Evolutionary conservation across 2,329 filamentous ascomycete genomes (phyloP), one percentile per base, ranked within the genome.

Genomic region (Pseudogymnoascus sp.): DNA sequence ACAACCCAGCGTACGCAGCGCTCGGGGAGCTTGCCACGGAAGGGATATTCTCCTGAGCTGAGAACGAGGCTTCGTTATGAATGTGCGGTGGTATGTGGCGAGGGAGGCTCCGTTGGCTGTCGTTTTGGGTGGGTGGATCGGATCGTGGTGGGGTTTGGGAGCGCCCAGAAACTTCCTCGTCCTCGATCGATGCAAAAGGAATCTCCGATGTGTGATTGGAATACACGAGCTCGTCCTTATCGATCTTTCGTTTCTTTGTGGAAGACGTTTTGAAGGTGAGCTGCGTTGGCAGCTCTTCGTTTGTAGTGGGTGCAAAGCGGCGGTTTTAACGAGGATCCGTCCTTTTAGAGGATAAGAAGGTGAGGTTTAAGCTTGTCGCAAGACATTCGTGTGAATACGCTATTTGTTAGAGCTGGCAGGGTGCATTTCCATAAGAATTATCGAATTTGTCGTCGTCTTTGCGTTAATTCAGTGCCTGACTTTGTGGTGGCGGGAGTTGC

Each of bases 201-300:
- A 66, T 68, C 59, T 72, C 71, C 37, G 67, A 66, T 50, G 66
- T 66, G 62, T 60, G 66, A 60, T 66, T 63, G 28, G 50, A 67
- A 66, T 60, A 37, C 64, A 63, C 62, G 61, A 59, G 61, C 62
- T 59, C 65, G 65, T 67, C 65, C 59, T 69, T 67, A 64, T 82
- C 84, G 68, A 87, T 81, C 81, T 83, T 87, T 80, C 84, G 81
- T 84, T 87, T 87, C 83, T 87, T 87, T 81, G 77, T 80, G 78
- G 83, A 86, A 84, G 84, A 86, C 84, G 84, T 87, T 75, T 81
- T 87, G 84, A 82, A 78, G 74, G 80, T 76, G 84, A 87, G 84
- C 84, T 86, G 83, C 84, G 73, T 73, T 43, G 70, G 70, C 69
- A 70, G 70, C 70, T 71, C 70, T 68, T 62, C 18, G 61, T 57